Evolutionary conservation across 2,329 filamentous ascomycete species (phyloP), one percentile per base, ranked within the genome.

Genomic region (Ophiobolus disseminans): DNA sequence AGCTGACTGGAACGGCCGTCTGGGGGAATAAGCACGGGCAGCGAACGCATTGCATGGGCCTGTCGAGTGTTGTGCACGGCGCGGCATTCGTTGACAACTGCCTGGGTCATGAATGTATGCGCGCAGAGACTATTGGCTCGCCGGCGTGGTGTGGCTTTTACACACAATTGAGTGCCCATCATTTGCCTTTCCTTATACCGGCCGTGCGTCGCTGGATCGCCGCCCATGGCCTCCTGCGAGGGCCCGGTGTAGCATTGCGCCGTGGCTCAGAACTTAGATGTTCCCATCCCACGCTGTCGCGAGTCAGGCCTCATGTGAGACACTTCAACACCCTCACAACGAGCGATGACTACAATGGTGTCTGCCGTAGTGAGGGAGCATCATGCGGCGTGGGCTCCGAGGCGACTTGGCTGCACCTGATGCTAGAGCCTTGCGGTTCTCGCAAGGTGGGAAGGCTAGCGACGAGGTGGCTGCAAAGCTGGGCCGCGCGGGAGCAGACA

Each of bases 61-160:
- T 22, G 31, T n/a, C 30, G 40, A 25, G 13, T 26, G 26, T 16
- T 11, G n/a, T 31, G 40, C n/a, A 22, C 19, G 40, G 16, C 19
- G 40, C 10, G 25, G 21, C 30, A 20, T n/a, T 48, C 40, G 50
- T 41, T 38, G 40, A 38, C 32, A 28, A 19, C 36, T 45, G 35
- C 40, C 28, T 23, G 26, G n/a, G 25, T 14, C 26, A 23, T 16
- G 19, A 20, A 28, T 31, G 36, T 23, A 40, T 22, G 43, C 53
- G 26, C 34, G 14, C 21, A 17, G 36, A 10, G 40, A 38, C 45
- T 50, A 55, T 55, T 55, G 53, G 53, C 36, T 28, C 30, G 35
- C 28, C 39, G n/a, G n/a, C n/a, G n/a, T n/a, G n/a, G n/a, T 47
- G 40, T 49, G 9, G 30, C 22, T 7, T 11, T 32, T 42, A 14